Percentiles rank a stretch among this genome's conserved stretches.
These are phyloP conservation scores for Mycosarcoma mackinlayi DNA, from an alignment of 1,284 basidiomycete species.

Conservation along the genomic window DNA sequence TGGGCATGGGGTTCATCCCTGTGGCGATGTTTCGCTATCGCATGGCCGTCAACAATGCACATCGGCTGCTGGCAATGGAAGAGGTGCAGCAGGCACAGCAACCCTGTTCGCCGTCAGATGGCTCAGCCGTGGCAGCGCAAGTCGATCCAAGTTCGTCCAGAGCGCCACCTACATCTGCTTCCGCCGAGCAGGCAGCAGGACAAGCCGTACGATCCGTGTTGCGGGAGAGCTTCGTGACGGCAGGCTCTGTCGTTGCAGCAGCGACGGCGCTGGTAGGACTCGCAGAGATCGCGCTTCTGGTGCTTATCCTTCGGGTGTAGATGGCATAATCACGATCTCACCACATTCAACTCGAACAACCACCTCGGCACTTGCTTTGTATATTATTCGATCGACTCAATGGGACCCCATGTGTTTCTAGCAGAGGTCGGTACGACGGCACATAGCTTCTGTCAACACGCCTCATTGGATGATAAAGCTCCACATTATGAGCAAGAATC, in stretches of 20 bases:
- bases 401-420: slow-evolving; percentile 8
- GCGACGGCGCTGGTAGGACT: slow-evolving; percentile 75
- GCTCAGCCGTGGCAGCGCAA: too few species aligned
- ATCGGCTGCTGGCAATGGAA: slow-evolving; percentile 49
- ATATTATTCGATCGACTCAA: background rate
- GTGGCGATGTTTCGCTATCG: slow-evolving; percentile 71
- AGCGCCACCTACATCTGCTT: too few species aligned
- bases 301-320: slow-evolving; percentile 71
- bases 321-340: background rate
- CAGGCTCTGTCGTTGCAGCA: slow-evolving; percentile 78
- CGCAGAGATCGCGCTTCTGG: slow-evolving; percentile 76
- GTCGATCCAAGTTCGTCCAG: slow-evolving; percentile 41
- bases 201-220: slow-evolving; percentile 71
- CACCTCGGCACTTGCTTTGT: background rate
- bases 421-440: too few species aligned
- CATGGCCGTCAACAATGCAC: slow-evolving; percentile 38
- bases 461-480: too few species aligned
- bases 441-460: too few species aligned
- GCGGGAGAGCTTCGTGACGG: slow-evolving; percentile 81
- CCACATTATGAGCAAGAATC: too few species aligned
- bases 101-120: background rate
- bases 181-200: slow-evolving; percentile 67
- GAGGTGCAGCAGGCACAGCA: slow-evolving; percentile 8
- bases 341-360: too few species aligned
- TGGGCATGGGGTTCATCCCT: slow-evolving; percentile 29